Evolutionary conservation across 495 filamentous ascomycete genomes (phyloP), one percentile per base, ranked within the genome.

Genomic region (Extremus antarcticus): DNA sequence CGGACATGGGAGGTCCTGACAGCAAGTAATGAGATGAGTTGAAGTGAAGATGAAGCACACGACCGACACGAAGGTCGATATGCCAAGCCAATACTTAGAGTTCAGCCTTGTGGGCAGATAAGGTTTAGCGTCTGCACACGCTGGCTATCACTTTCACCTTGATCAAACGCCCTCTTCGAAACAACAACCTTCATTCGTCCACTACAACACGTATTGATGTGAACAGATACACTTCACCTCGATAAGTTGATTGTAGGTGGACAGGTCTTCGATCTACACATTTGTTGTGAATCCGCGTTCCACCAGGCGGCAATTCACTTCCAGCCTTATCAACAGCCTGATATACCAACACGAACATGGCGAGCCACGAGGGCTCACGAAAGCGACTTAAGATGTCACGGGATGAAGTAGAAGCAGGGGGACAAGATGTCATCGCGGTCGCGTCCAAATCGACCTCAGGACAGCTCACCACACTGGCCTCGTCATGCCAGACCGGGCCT

Each of bases 351-450:
- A n/a, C 16, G 19, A 45, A 45, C 4, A 48, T 48, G 46, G 19
- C 46, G 46, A 25, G 46, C 46, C 46, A 48, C 13, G 21, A 48
- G 46, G 46, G 46, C 17, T 48, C 46, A 25, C 46, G 46, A 13
- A 48, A 48, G 46, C 20, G 46, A 48, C 11, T 48, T 25, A 48
- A 48, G 46, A 48, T 48, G 9, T 48, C 46, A 4, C 46, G 46
- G 11, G 25, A 4, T 9, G 46, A 48, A 25, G 29, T 13, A 35
- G 13, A 13, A 35, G 13, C 29, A 35, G 29, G 7, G 13, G 29
- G 29, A 35, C 29, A 13, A 35, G 7, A 35, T 35, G 29, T 4
- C 13, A 35, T 35, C 29, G 4, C 46, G 10, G 10, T 20, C 23
- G 24, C 46, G 3, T 48, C 46, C 9, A 25, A 7, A 25, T 23